These are phyloP conservation scores for Davidsoniella eucalypti DNA, from an alignment of 2,329 filamentous ascomycete species.

Conservation along the genomic window DNA sequence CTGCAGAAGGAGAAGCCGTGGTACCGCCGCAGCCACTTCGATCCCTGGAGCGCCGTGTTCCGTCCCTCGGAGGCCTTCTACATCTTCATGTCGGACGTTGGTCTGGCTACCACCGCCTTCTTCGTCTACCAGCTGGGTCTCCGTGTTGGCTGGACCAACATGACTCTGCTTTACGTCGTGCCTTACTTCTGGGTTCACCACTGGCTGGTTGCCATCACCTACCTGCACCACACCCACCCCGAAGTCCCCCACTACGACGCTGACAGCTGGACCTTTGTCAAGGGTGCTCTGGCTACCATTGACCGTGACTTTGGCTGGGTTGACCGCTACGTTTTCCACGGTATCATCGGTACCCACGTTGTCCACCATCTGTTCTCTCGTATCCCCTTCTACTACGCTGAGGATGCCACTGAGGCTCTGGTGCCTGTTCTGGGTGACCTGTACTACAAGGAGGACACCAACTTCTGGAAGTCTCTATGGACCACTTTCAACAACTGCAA, in stretches of 20 bases:
- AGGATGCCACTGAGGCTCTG: constrained; percentile 41
- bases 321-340: constrained; percentile 48
- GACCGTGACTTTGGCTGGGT: constrained; percentile 50
- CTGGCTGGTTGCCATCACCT: constrained; percentile 60
- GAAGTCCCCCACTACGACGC: constrained; percentile 40
- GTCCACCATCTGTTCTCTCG: constrained; percentile 44
- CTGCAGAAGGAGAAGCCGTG: constrained; percentile 27
- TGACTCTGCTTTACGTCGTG: constrained; percentile 42
- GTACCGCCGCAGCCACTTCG: constrained; percentile 39
- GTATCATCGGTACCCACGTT: constrained; percentile 48
- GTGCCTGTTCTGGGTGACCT: constrained; percentile 36
- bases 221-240: constrained; percentile 48
- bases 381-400: constrained; percentile 31
- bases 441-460: constrained; percentile 30
- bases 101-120: constrained; percentile 33
- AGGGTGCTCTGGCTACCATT: constrained; percentile 44
- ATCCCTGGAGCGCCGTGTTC: constrained; percentile 45
- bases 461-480: constrained; percentile 30
- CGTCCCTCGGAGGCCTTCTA: constrained; percentile 37
- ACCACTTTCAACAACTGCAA: constrained; percentile 29
- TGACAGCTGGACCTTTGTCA: constrained; percentile 43
- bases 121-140: constrained; percentile 38
- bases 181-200: constrained; percentile 57
- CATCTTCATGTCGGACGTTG: constrained; percentile 44
- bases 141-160: constrained; percentile 26